Base-by-base conservation (phyloP, 192 early-diverging fungal genomes). In the Coemansia sp. region DNA sequence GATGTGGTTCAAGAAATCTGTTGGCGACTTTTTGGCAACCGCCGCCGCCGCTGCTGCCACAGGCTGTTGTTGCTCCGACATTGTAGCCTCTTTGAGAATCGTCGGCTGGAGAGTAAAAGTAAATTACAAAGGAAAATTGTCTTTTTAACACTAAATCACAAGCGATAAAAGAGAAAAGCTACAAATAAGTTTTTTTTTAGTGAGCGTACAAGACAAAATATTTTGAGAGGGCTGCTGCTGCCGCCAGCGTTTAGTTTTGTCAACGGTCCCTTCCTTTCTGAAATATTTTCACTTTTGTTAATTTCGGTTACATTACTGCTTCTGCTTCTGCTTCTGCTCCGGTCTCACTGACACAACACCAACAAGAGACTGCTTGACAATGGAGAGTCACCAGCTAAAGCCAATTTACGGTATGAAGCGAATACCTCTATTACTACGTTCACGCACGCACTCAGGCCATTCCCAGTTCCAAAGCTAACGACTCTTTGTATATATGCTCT, bases 1-100 rank as follows among this genome's bases (percentile, higher is more conserved):
- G 51, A 93, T 91, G 48, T 87, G 85, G 62, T 88, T 90, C 31
- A 98, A 87, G 77, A 98, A 99, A 73, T 99, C 95, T 21, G 89
- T 88, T 10, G 95, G 93, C 62, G 92, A 86, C 73, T 86, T 87
- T 67, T 85, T 84, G 61, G 64, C 59, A 37, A 67, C 70, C 15
- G 57, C 51, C n/a, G 48, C 70, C 15, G 57, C 51, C n/a, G 48
- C 27, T 48, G 36, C 27, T 67, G 64, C 37, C 62, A 58, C 44
- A 39, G 57, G 34, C 31, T 51, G 60, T 19, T 37, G 55, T 21
- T 59, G 63, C 60, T 66, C 65, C 5, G 67, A 61, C 64, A 72
- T 73, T 50, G 8, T 4, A 31, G 36, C 5, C 21, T 45, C 23
- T 8, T 34, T 19, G 45, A 50, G 53, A 48, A 42, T 17, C 17